phyloP scores from a whole-genome alignment of 2,329 filamentous ascomycete species.

The Colletotrichum sublineola region DNA sequence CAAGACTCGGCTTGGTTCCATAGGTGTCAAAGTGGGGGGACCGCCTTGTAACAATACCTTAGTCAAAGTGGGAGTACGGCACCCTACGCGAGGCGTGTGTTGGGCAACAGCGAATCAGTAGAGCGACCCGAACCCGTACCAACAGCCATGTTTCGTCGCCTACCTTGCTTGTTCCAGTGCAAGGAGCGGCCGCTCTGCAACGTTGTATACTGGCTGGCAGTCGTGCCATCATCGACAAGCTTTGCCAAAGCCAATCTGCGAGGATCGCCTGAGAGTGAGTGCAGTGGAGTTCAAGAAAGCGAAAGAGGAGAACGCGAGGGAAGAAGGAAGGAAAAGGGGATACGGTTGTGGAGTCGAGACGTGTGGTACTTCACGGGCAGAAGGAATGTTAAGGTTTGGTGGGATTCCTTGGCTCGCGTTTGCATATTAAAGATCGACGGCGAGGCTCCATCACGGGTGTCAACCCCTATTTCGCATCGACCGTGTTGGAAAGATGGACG shows the following conservation, averaged over 20 bases:
- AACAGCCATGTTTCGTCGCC: neutral
- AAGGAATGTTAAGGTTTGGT: slow-evolving; percentile 20
- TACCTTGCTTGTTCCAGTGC: slow-evolving; percentile 3
- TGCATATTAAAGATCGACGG: slow-evolving; percentile 11
- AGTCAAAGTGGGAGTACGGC: neutral
- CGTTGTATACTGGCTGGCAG: neutral
- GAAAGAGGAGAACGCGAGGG: neutral
- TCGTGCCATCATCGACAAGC: slow-evolving; percentile 9
- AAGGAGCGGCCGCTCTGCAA: slow-evolving; percentile 22
- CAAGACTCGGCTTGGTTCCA: slow-evolving; percentile 1
- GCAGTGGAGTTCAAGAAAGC: neutral
- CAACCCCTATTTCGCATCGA: slow-evolving; percentile 7
- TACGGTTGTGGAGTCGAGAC: neutral
- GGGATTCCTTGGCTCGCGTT: neutral
- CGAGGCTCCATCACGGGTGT: slow-evolving; percentile 1
- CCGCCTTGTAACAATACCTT: no score
- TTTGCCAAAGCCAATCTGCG: slow-evolving; percentile 29
- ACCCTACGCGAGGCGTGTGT: slow-evolving; percentile 11
- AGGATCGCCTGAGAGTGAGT: slow-evolving; percentile 13
- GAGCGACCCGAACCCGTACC: neutral
- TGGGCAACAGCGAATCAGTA: neutral
- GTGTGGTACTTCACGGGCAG: neutral
- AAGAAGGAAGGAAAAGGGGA: neutral
- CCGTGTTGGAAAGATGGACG: neutral
- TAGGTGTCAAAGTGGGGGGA: neutral